phyloP scores from a whole-genome alignment of 2,329 filamentous ascomycete genomes.

The Epichloe aotearoae region DNA sequence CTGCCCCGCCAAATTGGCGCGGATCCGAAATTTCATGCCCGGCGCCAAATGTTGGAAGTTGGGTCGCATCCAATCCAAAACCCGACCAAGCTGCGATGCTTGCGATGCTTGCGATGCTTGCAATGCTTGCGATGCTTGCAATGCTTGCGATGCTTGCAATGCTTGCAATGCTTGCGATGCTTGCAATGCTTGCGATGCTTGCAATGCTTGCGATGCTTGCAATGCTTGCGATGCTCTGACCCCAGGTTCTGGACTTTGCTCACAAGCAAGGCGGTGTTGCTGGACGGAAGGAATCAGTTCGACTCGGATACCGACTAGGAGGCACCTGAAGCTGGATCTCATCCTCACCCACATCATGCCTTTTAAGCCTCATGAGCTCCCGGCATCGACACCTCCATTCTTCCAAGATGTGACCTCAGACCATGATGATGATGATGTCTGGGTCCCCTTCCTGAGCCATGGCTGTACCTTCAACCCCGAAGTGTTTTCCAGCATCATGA shows the following conservation, averaged over 20 bases:
- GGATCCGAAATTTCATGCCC: neutral
- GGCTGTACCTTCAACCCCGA: constrained; percentile 48
- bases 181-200: too few relatives aligned
- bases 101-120: too few relatives aligned
- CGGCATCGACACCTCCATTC: constrained; percentile 13
- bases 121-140: too few relatives aligned
- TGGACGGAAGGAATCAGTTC: neutral
- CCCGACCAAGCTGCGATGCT: too few relatives aligned
- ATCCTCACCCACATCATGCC: constrained; percentile 7
- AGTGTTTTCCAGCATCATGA: constrained; percentile 54
- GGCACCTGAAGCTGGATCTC: neutral
- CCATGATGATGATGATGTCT: constrained; percentile 16
- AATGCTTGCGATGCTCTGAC: too few relatives aligned
- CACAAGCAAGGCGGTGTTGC: neutral
- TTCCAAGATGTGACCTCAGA: constrained; percentile 14
- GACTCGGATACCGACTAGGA: neutral
- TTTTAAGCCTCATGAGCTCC: constrained; percentile 18
- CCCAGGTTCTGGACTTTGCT: neutral
- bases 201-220: too few relatives aligned
- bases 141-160: too few relatives aligned
- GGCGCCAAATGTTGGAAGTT: neutral
- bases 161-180: too few relatives aligned
- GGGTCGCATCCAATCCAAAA: too few relatives aligned
- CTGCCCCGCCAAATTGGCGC: neutral
- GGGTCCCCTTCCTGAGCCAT: constrained; percentile 43